phyloP scores from a whole-genome alignment of 495 filamentous ascomycete genomes.

The Hyaloscypha variabilis region DNA sequence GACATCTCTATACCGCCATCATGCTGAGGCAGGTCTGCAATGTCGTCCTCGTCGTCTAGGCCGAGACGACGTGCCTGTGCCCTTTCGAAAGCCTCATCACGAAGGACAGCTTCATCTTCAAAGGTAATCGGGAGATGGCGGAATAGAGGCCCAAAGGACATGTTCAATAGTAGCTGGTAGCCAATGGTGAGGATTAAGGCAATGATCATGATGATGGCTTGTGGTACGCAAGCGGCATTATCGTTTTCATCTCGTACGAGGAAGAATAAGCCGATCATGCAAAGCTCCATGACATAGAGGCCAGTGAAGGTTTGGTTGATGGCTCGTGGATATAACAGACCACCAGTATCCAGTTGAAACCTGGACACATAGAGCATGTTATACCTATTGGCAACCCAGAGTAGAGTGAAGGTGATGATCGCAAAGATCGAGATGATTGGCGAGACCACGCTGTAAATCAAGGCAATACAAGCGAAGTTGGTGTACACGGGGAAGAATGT shows the following conservation, averaged over 20 bases:
- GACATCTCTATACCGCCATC: conserved; percentile 62
- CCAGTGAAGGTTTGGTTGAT: conserved; percentile 97
- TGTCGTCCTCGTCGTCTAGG: conserved; percentile 46
- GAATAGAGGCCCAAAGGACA: conserved; percentile 84
- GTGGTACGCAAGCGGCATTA: conserved; percentile 67
- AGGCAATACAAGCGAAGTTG: conserved; percentile 88
- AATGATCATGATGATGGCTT: conserved; percentile 90
- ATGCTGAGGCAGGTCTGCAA: neutral
- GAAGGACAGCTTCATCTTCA: conserved; percentile 88
- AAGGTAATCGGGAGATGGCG: conserved; percentile 92
- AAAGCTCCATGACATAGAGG: conserved; percentile 92
- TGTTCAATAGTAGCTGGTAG: conserved; percentile 81
- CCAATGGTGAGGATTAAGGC: conserved; percentile 69
- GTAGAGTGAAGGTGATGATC: conserved; percentile 88
- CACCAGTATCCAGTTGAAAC: conserved; percentile 89
- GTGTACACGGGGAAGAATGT: conserved; percentile 96
- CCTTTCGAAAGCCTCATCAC: conserved; percentile 85
- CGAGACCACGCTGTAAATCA: conserved; percentile 90
- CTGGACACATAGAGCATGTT: conserved; percentile 96
- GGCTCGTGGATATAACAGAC: conserved; percentile 87
- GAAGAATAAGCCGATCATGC: conserved; percentile 90
- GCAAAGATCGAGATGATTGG: conserved; percentile 94
- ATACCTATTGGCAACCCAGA: conserved; percentile 97
- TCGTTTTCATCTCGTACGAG: conserved; percentile 67
- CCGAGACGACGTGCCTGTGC: conserved; percentile 68